These are phyloP conservation scores for Amborella trichopoda DNA, from an alignment of 164 flowering plant genomes.

Conservation along the genomic window DNA sequence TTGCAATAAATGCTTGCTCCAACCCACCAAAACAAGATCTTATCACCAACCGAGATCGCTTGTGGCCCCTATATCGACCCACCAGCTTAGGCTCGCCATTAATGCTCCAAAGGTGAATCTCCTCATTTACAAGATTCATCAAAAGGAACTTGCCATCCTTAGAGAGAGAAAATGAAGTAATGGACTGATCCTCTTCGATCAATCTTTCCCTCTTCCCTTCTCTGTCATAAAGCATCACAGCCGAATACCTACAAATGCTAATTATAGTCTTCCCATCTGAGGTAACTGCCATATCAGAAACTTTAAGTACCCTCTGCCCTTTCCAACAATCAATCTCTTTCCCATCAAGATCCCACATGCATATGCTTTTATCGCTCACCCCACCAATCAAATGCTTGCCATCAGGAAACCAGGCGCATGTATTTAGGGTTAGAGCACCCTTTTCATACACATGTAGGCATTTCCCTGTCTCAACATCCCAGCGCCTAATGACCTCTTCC, in stretches of 20 bases:
- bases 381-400: slow-evolving; percentile 50
- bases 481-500: slow-evolving; percentile 59
- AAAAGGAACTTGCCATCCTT: slow-evolving; percentile 40
- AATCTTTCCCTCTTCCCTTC: slow-evolving; percentile 40
- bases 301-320: slow-evolving; percentile 49
- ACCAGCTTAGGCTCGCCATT: slow-evolving; percentile 35
- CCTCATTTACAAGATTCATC: slow-evolving; percentile 59
- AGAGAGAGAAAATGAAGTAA: slow-evolving; percentile 66
- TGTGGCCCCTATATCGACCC: slow-evolving; percentile 62
- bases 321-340: slow-evolving; percentile 66
- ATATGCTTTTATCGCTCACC: slow-evolving; percentile 64
- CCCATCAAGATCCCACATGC: slow-evolving; percentile 84
- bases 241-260: slow-evolving; percentile 43
- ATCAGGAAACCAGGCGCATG: slow-evolving; percentile 86
- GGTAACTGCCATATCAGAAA: slow-evolving; percentile 65
- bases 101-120: slow-evolving; percentile 73
- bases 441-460: slow-evolving; percentile 68
- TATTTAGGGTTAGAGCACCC: slow-evolving; percentile 36
- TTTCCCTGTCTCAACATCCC: slow-evolving; percentile 68
- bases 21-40: slow-evolving; percentile 83
- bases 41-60: slow-evolving; percentile 51
- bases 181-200: slow-evolving; percentile 45
- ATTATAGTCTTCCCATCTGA: slow-evolving; percentile 58
- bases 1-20: slow-evolving; percentile 65
- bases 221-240: slow-evolving; percentile 38